Evolutionary conservation across 805 yeast species (phyloP).

Genomic region (Kluyveromyces siamensis): DNA sequence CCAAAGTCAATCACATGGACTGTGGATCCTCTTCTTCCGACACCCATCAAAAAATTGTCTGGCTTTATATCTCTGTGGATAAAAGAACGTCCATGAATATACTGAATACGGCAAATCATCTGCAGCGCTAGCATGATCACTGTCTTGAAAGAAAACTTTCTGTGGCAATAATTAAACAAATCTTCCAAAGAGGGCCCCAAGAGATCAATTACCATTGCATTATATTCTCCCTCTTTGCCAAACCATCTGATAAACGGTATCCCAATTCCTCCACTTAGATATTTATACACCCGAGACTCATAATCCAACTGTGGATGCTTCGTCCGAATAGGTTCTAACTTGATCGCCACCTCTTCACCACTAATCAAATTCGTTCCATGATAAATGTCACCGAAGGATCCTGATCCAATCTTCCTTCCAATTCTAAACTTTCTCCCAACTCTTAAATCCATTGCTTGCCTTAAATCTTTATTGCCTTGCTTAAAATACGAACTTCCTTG

Average conservation of each 20-base stretch:
- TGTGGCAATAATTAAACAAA: constrained; percentile 88
- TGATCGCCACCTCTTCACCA: constrained; percentile 97
- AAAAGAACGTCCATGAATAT: constrained; percentile 89
- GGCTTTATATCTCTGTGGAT: constrained; percentile 82
- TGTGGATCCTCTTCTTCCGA: constrained; percentile 89
- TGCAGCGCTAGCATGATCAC: constrained; percentile 91
- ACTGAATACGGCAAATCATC: constrained; percentile 86
- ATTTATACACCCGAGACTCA: constrained; percentile 92
- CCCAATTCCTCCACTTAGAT: constrained; percentile 93
- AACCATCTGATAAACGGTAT: constrained; percentile 96
- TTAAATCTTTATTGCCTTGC: neutral
- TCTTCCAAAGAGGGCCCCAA: constrained; percentile 95
- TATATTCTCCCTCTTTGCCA: constrained; percentile 93
- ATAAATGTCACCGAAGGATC: constrained; percentile 96
- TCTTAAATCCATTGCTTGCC: constrained; percentile 51
- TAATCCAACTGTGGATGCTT: constrained; percentile 96
- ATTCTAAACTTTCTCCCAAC: constrained; percentile 91
- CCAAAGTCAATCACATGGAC: constrained; percentile 94
- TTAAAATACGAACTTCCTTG: too few relatives aligned
- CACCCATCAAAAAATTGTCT: constrained; percentile 78
- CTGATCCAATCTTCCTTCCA: constrained; percentile 93
- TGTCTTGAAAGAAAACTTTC: constrained; percentile 89
- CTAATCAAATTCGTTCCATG: constrained; percentile 86
- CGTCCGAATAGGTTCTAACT: constrained; percentile 80
- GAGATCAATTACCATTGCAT: constrained; percentile 93